Base-by-base conservation (phyloP, 345 rosid genomes). In the Populus pruinosa region DNA sequence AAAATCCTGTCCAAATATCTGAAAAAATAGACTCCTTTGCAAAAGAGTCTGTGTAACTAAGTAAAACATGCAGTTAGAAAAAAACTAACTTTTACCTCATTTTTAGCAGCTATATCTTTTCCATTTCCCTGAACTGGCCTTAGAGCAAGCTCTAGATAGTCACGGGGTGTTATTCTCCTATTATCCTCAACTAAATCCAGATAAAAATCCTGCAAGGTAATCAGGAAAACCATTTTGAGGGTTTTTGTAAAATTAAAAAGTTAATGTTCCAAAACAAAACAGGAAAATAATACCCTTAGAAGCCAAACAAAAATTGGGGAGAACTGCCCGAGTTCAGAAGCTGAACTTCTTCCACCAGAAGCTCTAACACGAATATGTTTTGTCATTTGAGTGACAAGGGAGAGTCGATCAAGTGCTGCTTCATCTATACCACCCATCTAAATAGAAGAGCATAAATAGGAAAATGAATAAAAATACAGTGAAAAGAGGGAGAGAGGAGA, bases 301-400 rank as follows among this genome's bases (percentile, higher is more conserved):
- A 96, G 97, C 99, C 99, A 96, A 82, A 96, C 94, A 89, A 96
- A 96, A 61, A 96, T 91, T 49, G 99, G 99, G 47, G 98, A 91
- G 84, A 94, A 96, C 62, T 89, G 97, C 43, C 97, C 98, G 78
- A 94, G 79, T 80, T 94, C 99, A 75, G 99, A 91, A 68, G 92
- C 92, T 56, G 91, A 80, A 74, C 78, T 88, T 50, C 83, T 89
- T 83, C 97, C 97, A 61, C 92, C 92, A 76, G 95, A 88, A 62
- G 99, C 97, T 86, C 92, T 92, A 6, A 96, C 95, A 63, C 97
- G 93, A 84, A 96, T 94, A 85, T 96, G 97, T 77, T 96, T 94
- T 35, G 97, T 96, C 97, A 94, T 90, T 86, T 94, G 92, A 80
- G 99, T 96, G 77, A 96, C 98, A 81, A 94, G 97, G 70, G 97